A percentile compares a stretch with the other conserved stretches of the same genome.
Evolutionary conservation across 805 yeast genomes (phyloP).

Genomic region (Candida koratica): DNA sequence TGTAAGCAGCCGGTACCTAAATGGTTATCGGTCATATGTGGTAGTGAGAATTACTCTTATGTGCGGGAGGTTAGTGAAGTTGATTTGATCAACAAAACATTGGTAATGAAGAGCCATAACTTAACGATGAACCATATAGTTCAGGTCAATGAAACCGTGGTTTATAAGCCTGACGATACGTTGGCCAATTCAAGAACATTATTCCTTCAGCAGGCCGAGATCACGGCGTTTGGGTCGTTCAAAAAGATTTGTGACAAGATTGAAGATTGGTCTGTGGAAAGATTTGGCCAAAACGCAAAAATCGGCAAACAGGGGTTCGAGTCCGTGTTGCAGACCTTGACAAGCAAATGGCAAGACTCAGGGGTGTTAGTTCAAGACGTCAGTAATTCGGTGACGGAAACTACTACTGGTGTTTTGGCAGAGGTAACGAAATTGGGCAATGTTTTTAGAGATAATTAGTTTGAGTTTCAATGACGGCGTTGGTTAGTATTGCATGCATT

Average conservation of each 20-base stretch:
- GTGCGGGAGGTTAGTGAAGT: conserved; percentile 89
- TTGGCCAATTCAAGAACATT: conserved; percentile 51
- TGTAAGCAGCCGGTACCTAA: conserved; percentile 82
- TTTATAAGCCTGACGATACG: conserved; percentile 63
- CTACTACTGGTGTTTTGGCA: conserved; percentile 11
- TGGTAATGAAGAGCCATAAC: conserved; percentile 82
- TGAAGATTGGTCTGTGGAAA: conserved; percentile 88
- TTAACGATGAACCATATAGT: conserved; percentile 74
- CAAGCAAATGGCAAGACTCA: conserved; percentile 41
- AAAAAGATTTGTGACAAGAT: conserved; percentile 68
- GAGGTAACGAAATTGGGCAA: conserved; percentile 15
- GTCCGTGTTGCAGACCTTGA: conserved; percentile 55
- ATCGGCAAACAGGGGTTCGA: conserved; percentile 86
- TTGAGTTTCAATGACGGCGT: conserved; percentile 3
- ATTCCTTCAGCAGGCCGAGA: conserved; percentile 81
- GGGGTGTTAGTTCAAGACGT: conserved; percentile 36
- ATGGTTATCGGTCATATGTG: conserved; percentile 73
- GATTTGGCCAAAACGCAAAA: conserved; percentile 83
- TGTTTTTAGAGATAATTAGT: conserved; percentile 7
- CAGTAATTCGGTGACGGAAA: conserved; percentile 17
- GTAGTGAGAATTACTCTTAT: conserved; percentile 67
- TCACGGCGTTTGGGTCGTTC: conserved; percentile 78
- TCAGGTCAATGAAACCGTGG: conserved; percentile 83
- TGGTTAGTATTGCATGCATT: conserved; percentile 3
- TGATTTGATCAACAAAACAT: conserved; percentile 57